Evolutionary conservation across 331 rosid genomes (phyloP).

Genomic region (Pyracantha coccinea): DNA sequence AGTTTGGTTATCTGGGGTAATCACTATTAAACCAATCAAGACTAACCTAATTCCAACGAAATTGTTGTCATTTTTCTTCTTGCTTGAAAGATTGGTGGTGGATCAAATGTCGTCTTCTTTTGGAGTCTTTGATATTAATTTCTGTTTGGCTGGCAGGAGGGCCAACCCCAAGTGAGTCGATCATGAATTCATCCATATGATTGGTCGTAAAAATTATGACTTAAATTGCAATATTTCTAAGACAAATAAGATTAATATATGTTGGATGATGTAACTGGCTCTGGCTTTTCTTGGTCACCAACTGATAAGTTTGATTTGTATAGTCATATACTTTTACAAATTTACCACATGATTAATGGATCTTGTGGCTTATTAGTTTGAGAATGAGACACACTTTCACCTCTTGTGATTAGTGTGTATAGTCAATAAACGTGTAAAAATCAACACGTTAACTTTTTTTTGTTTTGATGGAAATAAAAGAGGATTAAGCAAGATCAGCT

Average conservation of each 20-base stretch:
- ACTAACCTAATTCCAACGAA: background rate
- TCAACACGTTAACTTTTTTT: no score
- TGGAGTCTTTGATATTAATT: background rate
- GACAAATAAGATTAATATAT: background rate
- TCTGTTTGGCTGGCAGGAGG: background rate
- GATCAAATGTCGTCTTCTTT: constrained; percentile 17
- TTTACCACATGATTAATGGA: background rate
- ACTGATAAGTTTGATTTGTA: background rate
- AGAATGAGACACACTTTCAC: no score
- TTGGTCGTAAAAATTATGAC: background rate
- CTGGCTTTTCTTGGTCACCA: background rate
- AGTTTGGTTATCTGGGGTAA: background rate
- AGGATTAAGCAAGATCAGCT: no score
- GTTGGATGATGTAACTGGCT: no score
- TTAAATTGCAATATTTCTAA: background rate
- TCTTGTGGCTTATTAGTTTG: no score
- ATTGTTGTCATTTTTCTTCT: background rate
- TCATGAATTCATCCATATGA: background rate
- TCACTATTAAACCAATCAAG: background rate
- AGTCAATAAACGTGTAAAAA: no score
- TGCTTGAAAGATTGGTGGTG: constrained; percentile 16
- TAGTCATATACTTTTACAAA: background rate
- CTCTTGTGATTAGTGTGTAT: no score
- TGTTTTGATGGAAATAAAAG: no score
- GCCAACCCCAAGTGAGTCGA: background rate